Base-by-base conservation (phyloP, 2,329 filamentous ascomycete genomes). In the Cladosporium halotolerans region DNA sequence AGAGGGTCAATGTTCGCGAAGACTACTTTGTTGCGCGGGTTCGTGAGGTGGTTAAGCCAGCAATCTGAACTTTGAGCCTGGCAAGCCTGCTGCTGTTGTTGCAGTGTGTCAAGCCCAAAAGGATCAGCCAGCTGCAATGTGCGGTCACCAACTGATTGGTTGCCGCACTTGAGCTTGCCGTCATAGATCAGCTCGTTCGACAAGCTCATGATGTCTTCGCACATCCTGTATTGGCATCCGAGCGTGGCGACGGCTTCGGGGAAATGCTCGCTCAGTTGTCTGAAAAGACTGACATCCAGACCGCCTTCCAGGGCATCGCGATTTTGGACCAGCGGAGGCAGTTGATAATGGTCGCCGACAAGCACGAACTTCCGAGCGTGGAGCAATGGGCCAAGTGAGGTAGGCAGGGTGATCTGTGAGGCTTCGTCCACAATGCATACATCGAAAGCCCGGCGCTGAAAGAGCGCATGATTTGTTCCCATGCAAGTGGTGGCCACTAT, bases 361-460 rank as follows among this genome's bases (percentile, higher is more conserved):
- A 99, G 80, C 14, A 99, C 88, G 70, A 99, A 99, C 0, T 87
- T 95, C 47, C 82, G 83, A 4, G 93, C 90, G 82, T 96, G 88
- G 9, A 93, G 84, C 61, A 99, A 95, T 0, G 93, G 93, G 0
- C 93, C 93, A 0, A 97, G 76, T 60, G 93, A 97, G 16, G 96
- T 92, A 0, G 93, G 93, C 16, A 99, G 75, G 0, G 93, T 99
- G 66, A 99, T 97, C 65, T 99, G 93, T 2, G 91, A 96, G 0
- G 93, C 93, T 71, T 99, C 93, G 60, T 99, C 93, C 3, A 99
- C 92, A 58, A 99, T 97, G 66, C 93, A 99, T 67, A 96, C 97
- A 71, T 99, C 93, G 62, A 99, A 99, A 0, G 85, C 83, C 4
- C 93, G 86, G 65, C 92, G 87, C 53, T 82, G 86, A 72, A 99